Evolutionary conservation across 441 rosid species (phyloP), one percentile per base, ranked within the genome.

Genomic region (Capsella rubella): DNA sequence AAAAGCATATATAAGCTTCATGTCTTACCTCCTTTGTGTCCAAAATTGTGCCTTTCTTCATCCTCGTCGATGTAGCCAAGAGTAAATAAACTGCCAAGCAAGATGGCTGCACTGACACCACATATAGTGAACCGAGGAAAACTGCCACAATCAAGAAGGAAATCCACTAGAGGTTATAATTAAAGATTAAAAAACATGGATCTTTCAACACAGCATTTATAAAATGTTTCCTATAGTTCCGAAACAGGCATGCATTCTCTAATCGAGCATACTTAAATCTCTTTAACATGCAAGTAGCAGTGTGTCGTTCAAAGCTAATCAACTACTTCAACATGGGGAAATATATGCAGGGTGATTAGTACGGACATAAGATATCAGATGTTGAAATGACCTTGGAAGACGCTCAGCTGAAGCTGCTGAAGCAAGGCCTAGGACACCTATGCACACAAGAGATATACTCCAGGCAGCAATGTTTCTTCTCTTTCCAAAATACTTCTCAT

Each of bases 41-140:
- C 96, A 73, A 89, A 89, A 82, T 78, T 85, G 77, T 87, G 89
- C 72, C 94, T 83, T 65, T 83, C 90, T 46, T 83, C 85, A 80
- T 90, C 96, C 84, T 89, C 92, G 50, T 85, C 87, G 34, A 86
- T 78, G 78, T 78, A 81, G 37, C 89, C 84, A 74, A 90, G 87
- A 74, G 88, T 84, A 56, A 83, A 74, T 87, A 87, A 78, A 82
- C 92, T 80, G 77, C 87, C 85, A 71, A 89, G 75, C 45, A 87
- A 73, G 75, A 85, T 74, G 56, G 78, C 88, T 72, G 87, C 94
- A 79, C 93, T 88, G 59, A 81, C 42, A 25, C 86, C 72, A 54
- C 88, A 87, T 32, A 84, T 74, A 39, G 80, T 29, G 76, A 81
- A 83, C 56, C 86, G 86, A 64, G 84, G 77, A 66, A 87, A 71